Evolutionary conservation across 371 early-diverging fungal species (phyloP), one percentile per base, ranked within the genome.

Genomic region (Mortierella sp.): DNA sequence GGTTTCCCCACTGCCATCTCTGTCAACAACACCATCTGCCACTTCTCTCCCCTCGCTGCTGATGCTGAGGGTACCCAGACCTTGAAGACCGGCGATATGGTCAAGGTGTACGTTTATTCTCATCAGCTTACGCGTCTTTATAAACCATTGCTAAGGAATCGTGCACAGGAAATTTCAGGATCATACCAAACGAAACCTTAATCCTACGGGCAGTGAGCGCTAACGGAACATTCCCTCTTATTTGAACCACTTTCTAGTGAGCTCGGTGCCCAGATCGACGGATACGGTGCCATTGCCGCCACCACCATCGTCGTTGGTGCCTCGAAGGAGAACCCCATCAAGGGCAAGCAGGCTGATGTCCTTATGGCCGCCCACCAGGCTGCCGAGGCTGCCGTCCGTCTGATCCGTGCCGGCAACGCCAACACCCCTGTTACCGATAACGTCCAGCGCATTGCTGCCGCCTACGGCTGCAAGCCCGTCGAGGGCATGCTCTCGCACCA

Each of bases 211-310:
- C 53, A 11, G 19, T 14, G 45, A 45, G 1, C 16, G 8, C 50
- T 50, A 50, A 34, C 19, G 58, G 31, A 34, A 34, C 19, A 4
- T 16, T 31, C 22, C 40, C 29, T 31, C 22, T 31, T 31, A 8
- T 19, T 7, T 26, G 24, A 24, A 31, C 24, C 50, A 16, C 22
- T 31, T 24, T 34, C 8, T 72, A 92, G 90, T 85, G 97, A 97
- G 90, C 90, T 98, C 79, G 99, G 97, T 86, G 95, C 93, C 47
- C 98, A 98, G 85, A 92, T 98, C 74, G 99, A 98, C 86, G 99
- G 99, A 63, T 98, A 90, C 85, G 92, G 95, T 64, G 94, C 96
- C 63, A 92, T 95, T 77, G 93, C 91, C 55, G 98, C 94, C 55
- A 93, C 95, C 89, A 97, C 98, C 43, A 61, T 97, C 63, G 97